phyloP scores from a whole-genome alignment of 2,329 filamentous ascomycete species.

The Aspergillus spinulosporus region DNA sequence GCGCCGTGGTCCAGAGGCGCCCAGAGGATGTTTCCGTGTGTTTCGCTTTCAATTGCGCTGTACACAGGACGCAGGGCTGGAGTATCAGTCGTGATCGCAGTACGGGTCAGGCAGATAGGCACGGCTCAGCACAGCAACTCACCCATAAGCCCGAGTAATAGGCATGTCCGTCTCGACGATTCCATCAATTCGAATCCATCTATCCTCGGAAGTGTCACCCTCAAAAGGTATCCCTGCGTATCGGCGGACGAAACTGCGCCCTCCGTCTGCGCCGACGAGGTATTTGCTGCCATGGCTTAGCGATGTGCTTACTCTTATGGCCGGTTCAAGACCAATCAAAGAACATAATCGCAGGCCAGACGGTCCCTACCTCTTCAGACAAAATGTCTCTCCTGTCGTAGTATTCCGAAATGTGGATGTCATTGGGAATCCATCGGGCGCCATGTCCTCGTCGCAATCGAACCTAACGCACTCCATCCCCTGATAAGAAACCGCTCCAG shows the following conservation, averaged over 20 bases:
- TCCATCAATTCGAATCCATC: slow-evolving; percentile 16
- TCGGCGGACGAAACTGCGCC: slow-evolving; percentile 11
- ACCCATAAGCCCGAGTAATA: slow-evolving; percentile 1
- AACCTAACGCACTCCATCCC: neutral
- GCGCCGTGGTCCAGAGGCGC: slow-evolving; percentile 14
- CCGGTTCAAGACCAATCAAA: too few species aligned
- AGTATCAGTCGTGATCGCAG: neutral
- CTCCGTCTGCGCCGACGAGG: slow-evolving; percentile 15
- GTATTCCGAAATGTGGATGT: neutral
- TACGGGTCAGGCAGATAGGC: neutral
- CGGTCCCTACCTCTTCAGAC: neutral
- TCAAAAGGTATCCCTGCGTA: slow-evolving; percentile 9
- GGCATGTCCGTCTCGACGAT: slow-evolving; percentile 13
- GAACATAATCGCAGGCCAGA: too few species aligned
- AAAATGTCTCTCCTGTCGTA: neutral
- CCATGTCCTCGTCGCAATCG: neutral
- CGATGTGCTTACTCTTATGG: neutral
- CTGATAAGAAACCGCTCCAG: neutral
- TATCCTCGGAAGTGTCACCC: slow-evolving; percentile 12
- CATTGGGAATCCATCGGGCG: neutral
- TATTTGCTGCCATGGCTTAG: slow-evolving; percentile 2
- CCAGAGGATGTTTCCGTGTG: slow-evolving; percentile 16
- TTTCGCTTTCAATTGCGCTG: slow-evolving; percentile 10
- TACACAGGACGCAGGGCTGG: neutral
- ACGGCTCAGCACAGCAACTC: neutral